Evolutionary conservation across 106 monocot genomes (phyloP), one percentile per base, ranked within the genome.

Genomic region (Chionographis japonica): DNA sequence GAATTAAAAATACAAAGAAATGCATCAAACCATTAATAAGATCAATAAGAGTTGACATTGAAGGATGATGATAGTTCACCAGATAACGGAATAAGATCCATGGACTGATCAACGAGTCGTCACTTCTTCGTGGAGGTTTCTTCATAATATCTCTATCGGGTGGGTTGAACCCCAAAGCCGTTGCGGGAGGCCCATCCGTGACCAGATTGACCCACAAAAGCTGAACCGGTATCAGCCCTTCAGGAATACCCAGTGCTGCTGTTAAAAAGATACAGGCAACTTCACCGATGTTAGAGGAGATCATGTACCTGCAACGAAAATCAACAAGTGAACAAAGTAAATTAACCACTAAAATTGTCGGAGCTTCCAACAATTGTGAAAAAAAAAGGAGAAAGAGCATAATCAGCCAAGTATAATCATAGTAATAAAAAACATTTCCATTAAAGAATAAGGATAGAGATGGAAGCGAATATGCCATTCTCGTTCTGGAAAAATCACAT

Each of bases 181-280:
- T 94, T 37, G 94, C 94, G 56, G 90, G 94, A 57, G 94, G 94
- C 0, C 94, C 94, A 74, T 94, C 94, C 0, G 90, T 94, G 13
- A 94, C 94, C 27, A 94, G 82, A 69, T 94, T 94, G 52, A 94
- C 94, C 90, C 94, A 94, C 39, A 94, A 68, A 64, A 94, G 87
- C 46, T 94, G 94, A 64, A 94, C 94, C 15, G 94, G 90, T 51
- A 94, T 94, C 40, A 94, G 70, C 63, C 94, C 82, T 77, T 94
- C 94, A 62, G 94, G 94, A 70, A 94, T 94, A 50, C 94, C 94
- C 50, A 94, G 52, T 37, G 94, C 90, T 36, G 94, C 84, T 36
- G 94, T 94, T 14, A 94, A 73, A 64, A 94, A 94, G 56, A 94
- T 94, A 8, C 77, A 94, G 20, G 84, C 86, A 37, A 94, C 90